phyloP scores from a whole-genome alignment of 257 asterid species.

The Mentha longifolia region DNA sequence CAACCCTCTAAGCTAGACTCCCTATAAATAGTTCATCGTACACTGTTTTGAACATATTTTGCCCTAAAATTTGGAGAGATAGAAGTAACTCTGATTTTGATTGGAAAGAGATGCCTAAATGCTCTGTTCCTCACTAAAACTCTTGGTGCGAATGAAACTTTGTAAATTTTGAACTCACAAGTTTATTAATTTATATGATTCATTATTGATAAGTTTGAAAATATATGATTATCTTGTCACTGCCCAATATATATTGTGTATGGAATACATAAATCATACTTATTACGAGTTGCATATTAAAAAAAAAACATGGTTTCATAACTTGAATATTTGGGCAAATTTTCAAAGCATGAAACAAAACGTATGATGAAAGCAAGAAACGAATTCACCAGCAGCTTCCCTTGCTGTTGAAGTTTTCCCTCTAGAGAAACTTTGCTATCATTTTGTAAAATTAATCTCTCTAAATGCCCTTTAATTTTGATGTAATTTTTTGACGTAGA shows the following conservation, averaged over 20 bases:
- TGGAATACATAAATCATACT: not conserved
- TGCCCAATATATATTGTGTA: not conserved
- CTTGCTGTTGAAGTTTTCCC: conserved; percentile 41
- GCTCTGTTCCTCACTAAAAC: not conserved
- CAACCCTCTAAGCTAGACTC: conserved; percentile 66
- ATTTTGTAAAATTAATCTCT: not conserved
- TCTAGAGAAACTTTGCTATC: conserved; percentile 8
- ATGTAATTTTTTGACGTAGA: not conserved
- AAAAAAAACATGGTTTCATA: not conserved
- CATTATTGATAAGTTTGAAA: too few species aligned
- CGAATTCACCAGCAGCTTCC: conserved; percentile 42
- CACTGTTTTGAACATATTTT: not conserved
- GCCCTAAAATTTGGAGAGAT: conserved; percentile 21
- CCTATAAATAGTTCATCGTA: conserved; percentile 24
- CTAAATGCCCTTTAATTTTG: not conserved
- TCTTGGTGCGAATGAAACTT: too few species aligned
- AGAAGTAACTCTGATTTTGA: conserved; percentile 12
- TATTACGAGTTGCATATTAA: conserved; percentile 11
- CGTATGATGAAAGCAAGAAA: conserved; percentile 37
- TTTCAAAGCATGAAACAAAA: conserved; percentile 14
- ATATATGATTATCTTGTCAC: too few species aligned
- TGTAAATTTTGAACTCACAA: too few species aligned
- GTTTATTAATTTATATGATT: too few species aligned
- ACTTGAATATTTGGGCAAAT: conserved; percentile 17
- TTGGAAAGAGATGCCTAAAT: not conserved